Base-by-base conservation (phyloP, 2,329 filamentous ascomycete genomes). In the Pseudogymnoascus sp. region DNA sequence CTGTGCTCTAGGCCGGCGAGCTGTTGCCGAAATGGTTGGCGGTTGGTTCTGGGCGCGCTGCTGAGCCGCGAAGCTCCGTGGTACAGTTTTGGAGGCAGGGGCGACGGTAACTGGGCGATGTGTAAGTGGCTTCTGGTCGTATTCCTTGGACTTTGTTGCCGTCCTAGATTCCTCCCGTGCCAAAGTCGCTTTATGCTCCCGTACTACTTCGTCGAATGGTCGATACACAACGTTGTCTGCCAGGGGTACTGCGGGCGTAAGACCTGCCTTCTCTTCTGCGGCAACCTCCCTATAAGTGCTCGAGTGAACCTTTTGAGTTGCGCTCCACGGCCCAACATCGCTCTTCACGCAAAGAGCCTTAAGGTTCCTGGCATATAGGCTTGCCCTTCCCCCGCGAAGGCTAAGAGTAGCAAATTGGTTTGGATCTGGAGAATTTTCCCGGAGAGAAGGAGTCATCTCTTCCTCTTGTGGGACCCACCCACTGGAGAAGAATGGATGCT, bases 401-500 rank as follows among this genome's bases (percentile, higher is more conserved):
- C 66, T 67, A 26, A 81, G 72, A 8, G 81, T 77, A 17, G 76
- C 74, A 64, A 87, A 87, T 47, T 82, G 78, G n/a, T 82, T 75
- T 17, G 75, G 75, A 13, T 84, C 80, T 1, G 85, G 84, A 1
- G 82, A 76, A 21, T 77, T 72, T 31, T 87, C 84, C 44, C 84
- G 78, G 6, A 87, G 72, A 58, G 81, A 81, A 4, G 77, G 71
- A 15, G 77, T 84, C 69, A 87, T 86, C 65, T 87, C 84, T 41
- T 78, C 74, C 15, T 80, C 71, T 8, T 76, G 73, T 6, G 90
- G 90, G 72, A 93, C 84, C 73, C 87, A 91, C 11, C 89, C 89
- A 31, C 86, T 81, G 60, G 83, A 84, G 77, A 94, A 94, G 73
- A 93, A 94, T 5, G 84, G 79, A 70, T 94, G 90, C 66, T 89